Evolutionary conservation across 495 filamentous ascomycete genomes (phyloP).

Genomic region (Penicillium longicatenatum): DNA sequence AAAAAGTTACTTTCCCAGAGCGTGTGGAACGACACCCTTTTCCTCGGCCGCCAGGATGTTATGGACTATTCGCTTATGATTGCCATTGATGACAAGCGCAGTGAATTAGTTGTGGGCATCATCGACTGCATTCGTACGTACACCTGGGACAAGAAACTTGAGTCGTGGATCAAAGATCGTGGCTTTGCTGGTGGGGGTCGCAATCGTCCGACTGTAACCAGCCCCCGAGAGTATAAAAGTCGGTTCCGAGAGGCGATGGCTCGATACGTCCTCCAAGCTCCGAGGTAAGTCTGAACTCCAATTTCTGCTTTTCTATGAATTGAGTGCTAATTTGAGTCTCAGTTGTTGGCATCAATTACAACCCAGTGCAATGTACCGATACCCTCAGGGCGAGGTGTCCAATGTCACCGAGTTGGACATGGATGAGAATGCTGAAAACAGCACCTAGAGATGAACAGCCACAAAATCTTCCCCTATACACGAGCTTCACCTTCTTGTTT

Average conservation of each 20-base stretch:
- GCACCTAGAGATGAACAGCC: neutral
- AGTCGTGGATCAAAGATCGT: slow-evolving; percentile 97
- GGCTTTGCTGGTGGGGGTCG: slow-evolving; percentile 82
- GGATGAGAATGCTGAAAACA: slow-evolving; percentile 15
- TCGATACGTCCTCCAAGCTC: slow-evolving; percentile 77
- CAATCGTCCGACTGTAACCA: slow-evolving; percentile 93
- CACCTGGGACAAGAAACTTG: slow-evolving; percentile 99
- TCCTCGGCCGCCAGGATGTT: slow-evolving; percentile 87
- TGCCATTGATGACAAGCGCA: slow-evolving; percentile 84
- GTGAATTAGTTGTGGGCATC: slow-evolving; percentile 93
- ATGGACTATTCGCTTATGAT: slow-evolving; percentile 99
- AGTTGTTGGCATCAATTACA: slow-evolving; percentile 77
- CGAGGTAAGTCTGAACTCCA: slow-evolving; percentile 50
- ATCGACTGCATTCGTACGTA: slow-evolving; percentile 99
- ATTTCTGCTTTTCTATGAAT: neutral
- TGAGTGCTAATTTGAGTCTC: slow-evolving; percentile 12
- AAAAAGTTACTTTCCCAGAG: slow-evolving; percentile 83
- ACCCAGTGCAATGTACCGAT: slow-evolving; percentile 47
- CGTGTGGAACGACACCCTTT: slow-evolving; percentile 96
- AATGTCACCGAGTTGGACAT: slow-evolving; percentile 28
- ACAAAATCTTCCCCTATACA: neutral
- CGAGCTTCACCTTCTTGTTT: neutral
- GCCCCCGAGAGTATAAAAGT: slow-evolving; percentile 95
- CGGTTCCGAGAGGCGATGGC: slow-evolving; percentile 97
- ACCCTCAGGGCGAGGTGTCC: slow-evolving; percentile 37